phyloP scores from a whole-genome alignment of 192 early-diverging fungal genomes.

The Chytriomyces hyalinus region DNA sequence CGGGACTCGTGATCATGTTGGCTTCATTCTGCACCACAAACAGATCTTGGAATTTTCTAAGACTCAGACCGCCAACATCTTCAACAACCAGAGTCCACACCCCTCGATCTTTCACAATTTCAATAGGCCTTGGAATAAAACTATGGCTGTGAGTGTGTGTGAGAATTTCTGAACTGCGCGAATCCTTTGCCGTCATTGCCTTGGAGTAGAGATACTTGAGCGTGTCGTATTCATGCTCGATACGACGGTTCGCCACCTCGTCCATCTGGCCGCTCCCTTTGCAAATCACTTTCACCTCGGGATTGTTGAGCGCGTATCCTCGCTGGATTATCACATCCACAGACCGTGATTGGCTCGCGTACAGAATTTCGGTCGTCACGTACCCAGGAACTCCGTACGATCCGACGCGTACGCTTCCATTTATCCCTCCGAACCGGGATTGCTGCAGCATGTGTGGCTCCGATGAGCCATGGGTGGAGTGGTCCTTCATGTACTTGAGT shows the following conservation, averaged over 20 bases:
- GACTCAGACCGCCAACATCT: slow-evolving; percentile 46
- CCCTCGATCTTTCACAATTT: slow-evolving; percentile 39
- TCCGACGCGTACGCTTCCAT: no score
- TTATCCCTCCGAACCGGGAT: no score
- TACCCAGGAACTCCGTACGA: slow-evolving; percentile 30
- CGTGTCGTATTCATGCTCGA: slow-evolving; percentile 49
- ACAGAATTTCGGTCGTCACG: slow-evolving; percentile 19
- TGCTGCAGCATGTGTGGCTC: no score
- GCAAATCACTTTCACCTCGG: slow-evolving; percentile 46
- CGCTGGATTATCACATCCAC: slow-evolving; percentile 42
- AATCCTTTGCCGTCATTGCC: slow-evolving; percentile 1
- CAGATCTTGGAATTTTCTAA: slow-evolving; percentile 40
- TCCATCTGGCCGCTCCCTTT: slow-evolving; percentile 42
- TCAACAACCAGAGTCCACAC: slow-evolving; percentile 43
- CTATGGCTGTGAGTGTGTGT: slow-evolving; percentile 9
- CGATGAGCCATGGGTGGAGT: no score
- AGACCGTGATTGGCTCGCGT: slow-evolving; percentile 10
- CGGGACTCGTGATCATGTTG: neutral
- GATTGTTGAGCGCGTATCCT: slow-evolving; percentile 30
- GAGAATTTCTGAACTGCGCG: neutral
- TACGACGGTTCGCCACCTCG: slow-evolving; percentile 45
- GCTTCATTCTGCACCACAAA: neutral
- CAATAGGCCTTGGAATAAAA: slow-evolving; percentile 43
- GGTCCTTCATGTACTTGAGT: no score
- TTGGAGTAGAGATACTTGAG: slow-evolving; percentile 34